Base-by-base conservation (phyloP, 2,329 filamentous ascomycete species). In the Clonostachys byssicola region DNA sequence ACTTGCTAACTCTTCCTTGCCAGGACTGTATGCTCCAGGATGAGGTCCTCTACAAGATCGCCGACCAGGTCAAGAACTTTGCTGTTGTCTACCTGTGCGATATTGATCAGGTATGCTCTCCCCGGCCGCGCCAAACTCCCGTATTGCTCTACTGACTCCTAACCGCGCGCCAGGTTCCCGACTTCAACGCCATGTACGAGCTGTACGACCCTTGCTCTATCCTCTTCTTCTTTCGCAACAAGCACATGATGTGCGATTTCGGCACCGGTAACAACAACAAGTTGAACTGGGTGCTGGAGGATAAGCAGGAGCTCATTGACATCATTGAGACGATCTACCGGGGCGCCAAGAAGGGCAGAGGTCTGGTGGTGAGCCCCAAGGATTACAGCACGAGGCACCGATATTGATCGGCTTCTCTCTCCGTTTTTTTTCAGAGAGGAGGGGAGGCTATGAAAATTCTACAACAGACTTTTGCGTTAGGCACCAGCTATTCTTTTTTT, bases 201-300 rank as follows among this genome's bases (percentile, higher is more conserved):
- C 76, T 92, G 6, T 92, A 94, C 74, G 89, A 99, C 63, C 85
- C 91, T 1, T 89, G 92, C 72, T 95, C 94, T 4, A 85, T 97
- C 68, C 96, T 96, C 88, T 95, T 77, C 75, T 96, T 96, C 78
- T 96, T 92, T 75, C 83, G 92, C 52, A 99, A 99, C 67, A 99
- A 99, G 67, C 91, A 96, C 71, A 97, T 97, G 83, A 95, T 95
- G 88, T 90, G 88, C 66, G 92, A 97, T 80, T 91, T 96, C 57
- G 92, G 92, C 42, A 99, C 94, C 2, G 94, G 94, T 54, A 96
- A 99, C 72, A 99, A 99, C 70, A 99, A 99, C 68, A 97, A 97
- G 68, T 76, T 96, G 56, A 96, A 96, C 65, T 96, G 90, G 86
- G 89, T 96, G 43, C 75, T 70, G 33, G 92, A 97, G 70, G 92